A percentile compares a stretch with the other conserved stretches of the same genome.
Evolutionary conservation across 225 moss, liverwort and hornwort species (phyloP).

Genomic region (Polytrichum formosum): DNA sequence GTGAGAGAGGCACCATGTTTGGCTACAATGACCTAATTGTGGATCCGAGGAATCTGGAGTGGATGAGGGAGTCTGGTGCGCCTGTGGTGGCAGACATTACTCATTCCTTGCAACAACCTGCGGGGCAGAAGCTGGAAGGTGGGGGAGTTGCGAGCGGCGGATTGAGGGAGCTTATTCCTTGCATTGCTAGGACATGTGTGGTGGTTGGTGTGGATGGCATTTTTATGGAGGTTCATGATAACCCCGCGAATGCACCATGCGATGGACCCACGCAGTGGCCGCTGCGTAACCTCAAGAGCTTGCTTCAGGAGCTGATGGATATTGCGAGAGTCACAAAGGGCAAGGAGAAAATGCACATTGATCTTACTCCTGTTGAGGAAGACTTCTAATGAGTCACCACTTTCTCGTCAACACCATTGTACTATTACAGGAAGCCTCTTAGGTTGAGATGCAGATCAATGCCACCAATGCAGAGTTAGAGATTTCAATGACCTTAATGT

Average conservation of each 20-base stretch:
- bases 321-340: conserved; percentile 84
- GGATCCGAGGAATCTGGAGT: conserved; percentile 87
- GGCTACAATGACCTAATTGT: conserved; percentile 86
- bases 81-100: conserved; percentile 95
- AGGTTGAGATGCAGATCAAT: no score
- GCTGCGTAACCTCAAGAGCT: conserved; percentile 76
- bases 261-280: conserved; percentile 99
- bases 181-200: conserved; percentile 83
- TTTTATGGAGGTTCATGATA: conserved; percentile 99
- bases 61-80: conserved; percentile 84
- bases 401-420: no score
- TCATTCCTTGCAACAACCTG: conserved; percentile 94
- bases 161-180: conserved; percentile 83
- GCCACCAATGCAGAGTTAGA: no score
- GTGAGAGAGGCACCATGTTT: conserved; percentile 98
- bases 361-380: conserved; percentile 83
- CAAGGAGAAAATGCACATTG: conserved; percentile 67
- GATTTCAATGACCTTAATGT: no score
- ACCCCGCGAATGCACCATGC: conserved; percentile 72
- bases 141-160: conserved; percentile 94
- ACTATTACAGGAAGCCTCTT: no score
- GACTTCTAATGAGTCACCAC: conserved; percentile 40
- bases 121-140: conserved; percentile 68
- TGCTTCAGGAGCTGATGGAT: conserved; percentile 81
- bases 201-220: conserved; percentile 92